These are phyloP conservation scores for Craterostigma plantagineum DNA, from an alignment of 257 asterid species.

Conservation along the genomic window DNA sequence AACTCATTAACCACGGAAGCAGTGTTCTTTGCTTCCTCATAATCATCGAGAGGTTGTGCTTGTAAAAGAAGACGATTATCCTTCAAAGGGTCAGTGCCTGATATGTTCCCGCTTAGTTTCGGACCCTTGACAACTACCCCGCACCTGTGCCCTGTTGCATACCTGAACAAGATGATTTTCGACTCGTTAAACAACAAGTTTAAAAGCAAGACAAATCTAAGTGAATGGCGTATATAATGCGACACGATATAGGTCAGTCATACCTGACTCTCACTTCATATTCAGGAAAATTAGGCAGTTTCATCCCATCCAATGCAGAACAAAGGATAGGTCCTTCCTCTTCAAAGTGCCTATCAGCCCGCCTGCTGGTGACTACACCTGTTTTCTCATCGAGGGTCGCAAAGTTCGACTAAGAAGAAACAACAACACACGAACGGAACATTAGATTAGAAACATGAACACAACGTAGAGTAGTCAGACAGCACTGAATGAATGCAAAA, in stretches of 20 bases:
- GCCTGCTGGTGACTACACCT: constrained; percentile 73
- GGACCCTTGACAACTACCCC: constrained; percentile 99
- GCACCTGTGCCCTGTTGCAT: constrained; percentile 98
- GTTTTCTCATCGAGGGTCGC: constrained; percentile 81
- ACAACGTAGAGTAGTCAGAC: neutral
- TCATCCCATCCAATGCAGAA: constrained; percentile 88
- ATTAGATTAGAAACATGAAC: constrained; percentile 1
- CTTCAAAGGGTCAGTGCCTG: constrained; percentile 94
- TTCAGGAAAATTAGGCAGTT: constrained; percentile 58
- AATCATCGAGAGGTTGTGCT: constrained; percentile 75
- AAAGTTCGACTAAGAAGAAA: constrained; percentile 63
- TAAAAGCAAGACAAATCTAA: neutral
- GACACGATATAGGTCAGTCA: constrained; percentile 5
- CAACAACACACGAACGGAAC: too few relatives aligned
- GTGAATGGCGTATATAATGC: constrained; percentile 1
- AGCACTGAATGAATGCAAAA: neutral
- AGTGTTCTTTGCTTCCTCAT: constrained; percentile 74
- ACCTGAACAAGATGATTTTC: constrained; percentile 21
- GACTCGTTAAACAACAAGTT: neutral
- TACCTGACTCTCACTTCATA: constrained; percentile 98
- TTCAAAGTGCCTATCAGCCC: constrained; percentile 98
- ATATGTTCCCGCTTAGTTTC: constrained; percentile 84
- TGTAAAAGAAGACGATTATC: constrained; percentile 72
- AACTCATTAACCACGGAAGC: constrained; percentile 75
- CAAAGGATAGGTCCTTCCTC: constrained; percentile 95